Evolutionary conservation across 2,329 filamentous ascomycete species (phyloP), one percentile per base, ranked within the genome.

Genomic region (Tympanopsis confertula): DNA sequence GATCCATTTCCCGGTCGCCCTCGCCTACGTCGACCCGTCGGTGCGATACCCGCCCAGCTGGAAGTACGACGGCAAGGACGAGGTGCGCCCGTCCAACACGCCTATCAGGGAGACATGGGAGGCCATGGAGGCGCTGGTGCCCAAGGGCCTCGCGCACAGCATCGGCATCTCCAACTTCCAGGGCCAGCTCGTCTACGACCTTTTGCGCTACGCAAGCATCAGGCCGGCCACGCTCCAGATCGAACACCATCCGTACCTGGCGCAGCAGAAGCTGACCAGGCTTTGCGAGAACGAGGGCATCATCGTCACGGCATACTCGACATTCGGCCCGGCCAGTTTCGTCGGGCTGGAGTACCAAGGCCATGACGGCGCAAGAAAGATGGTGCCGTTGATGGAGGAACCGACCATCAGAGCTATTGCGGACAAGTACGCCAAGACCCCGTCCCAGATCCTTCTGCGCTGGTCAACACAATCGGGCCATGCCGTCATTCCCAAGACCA

Each of bases 211-310:
- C 61, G 83, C 83, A 44, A 75, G 72, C 50, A 74, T 86, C 59
- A 69, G 69, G 33, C 83, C 85, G 5, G 81, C 84, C 28, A 79
- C 82, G 29, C 78, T 91, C 42, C 86, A 93, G 69, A 80, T 93
- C 59, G 86, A 93, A 69, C 84, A 89, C 66, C 86, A 93, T 70
- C 86, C 86, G 19, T 91, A 88, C 71, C 74, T 89, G 41, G 80
- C 83, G 43, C 86, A 93, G 69, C 60, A 67, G 42, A 70, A 77
- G 38, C 73, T 93, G 38, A 57, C 91, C 50, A 65, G 74, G 50
- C 74, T 86, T 37, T 81, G 79, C 50, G 69, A 82, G 65, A 62
- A 65, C 38, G 71, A 86, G 62, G 74, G 76, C 42, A 80, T 93
- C 49, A 68, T 69, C 47, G 71, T 93, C 40, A 91, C 85, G 3